Conservation (phyloP, 129 eudicot species). For the Tagetes patula region DNA sequence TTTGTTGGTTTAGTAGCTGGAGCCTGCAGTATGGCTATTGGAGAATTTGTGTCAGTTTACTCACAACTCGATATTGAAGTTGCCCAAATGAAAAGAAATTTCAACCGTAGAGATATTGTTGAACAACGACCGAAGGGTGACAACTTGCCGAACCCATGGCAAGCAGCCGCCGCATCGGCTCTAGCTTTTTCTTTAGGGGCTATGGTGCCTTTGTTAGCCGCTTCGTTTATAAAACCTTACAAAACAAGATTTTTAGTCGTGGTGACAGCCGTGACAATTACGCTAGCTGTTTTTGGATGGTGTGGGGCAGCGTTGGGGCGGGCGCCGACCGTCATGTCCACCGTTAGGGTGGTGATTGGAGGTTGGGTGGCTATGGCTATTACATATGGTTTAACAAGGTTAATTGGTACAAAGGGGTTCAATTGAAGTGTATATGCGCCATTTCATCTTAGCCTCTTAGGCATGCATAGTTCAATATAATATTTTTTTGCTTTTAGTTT, state of each 20-base stretch:
- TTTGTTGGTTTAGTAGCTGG: slow-evolving; percentile 68
- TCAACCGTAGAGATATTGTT: slow-evolving; percentile 19
- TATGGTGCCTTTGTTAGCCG: slow-evolving; percentile 62
- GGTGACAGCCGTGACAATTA: slow-evolving; percentile 47
- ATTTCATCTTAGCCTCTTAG: slow-evolving; percentile 2
- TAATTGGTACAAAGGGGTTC: slow-evolving; percentile 54
- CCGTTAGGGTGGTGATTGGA: slow-evolving; percentile 54
- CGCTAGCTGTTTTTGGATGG: slow-evolving; percentile 65
- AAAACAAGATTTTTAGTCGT: slow-evolving; percentile 45
- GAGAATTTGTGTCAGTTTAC: slow-evolving; percentile 64
- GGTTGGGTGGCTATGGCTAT: slow-evolving; percentile 73
- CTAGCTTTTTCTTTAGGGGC: slow-evolving; percentile 60
- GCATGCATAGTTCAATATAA: slow-evolving; percentile 12
- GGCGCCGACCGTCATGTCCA: slow-evolving; percentile 46
- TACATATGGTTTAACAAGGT: slow-evolving; percentile 60
- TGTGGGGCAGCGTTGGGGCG: slow-evolving; percentile 56
- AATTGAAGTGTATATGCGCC: slow-evolving; percentile 8
- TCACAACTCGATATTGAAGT: slow-evolving; percentile 61
- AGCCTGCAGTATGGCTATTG: slow-evolving; percentile 71
- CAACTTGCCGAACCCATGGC: slow-evolving; percentile 48
- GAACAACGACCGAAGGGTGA: slow-evolving; percentile 20
- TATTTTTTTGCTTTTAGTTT: not conserved
- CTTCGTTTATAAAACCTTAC: slow-evolving; percentile 50
- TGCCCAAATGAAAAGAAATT: slow-evolving; percentile 49
- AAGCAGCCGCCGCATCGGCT: slow-evolving; percentile 66